Evolutionary conservation across 768 basidiomycete genomes (phyloP), one percentile per base, ranked within the genome.

Genomic region (Mycena metata): DNA sequence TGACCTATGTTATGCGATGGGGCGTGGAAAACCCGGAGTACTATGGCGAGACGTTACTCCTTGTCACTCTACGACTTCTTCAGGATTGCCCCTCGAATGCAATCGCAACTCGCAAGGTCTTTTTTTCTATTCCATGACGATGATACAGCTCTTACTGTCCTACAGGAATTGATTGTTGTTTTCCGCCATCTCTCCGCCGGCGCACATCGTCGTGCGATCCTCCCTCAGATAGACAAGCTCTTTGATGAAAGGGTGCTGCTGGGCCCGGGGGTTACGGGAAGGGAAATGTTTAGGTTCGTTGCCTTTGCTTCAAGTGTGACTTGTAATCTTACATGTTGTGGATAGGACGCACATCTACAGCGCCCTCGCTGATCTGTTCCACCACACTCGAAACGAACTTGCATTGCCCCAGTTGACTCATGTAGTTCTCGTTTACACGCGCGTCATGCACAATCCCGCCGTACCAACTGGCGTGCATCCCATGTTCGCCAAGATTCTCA

Each of bases 71-170:
- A 39, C 88, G 98, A n/a, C 83, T 99, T 36, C 84, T 99, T 54
- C 94, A 98, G 76, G 96, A 99, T 77, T 96, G 96, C 76, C 96
- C 98, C 43, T 85, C 92, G 0, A 94, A 93, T 75, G 91, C 91
- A 11, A 91, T 95, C 16, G 83, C 88, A 11, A 86, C 95, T 21
- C 85, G 97, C 80, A 95, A 92, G 86, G 96, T 94, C 41, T 62
- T 45, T 62, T 45, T 26, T 30, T 23, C 41, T 30, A 16, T 8
- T 41, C 26, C 43, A n/a, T 3, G 26, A n/a, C 57, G 21, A n/a
- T 62, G 17, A 21, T 56, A 23, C 49, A 55, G 56, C 64, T 59
- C 73, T 75, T 26, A 77, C 45, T 58, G 33, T 69, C 24, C 33
- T 49, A 9, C 75, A 96, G 95, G 97, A 99, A 76, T 83, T 98